A percentile compares a stretch with the other conserved stretches of the same genome.
Evolutionary conservation across 257 asterid species (phyloP).

Genomic region (Gentiana macrophylla): DNA sequence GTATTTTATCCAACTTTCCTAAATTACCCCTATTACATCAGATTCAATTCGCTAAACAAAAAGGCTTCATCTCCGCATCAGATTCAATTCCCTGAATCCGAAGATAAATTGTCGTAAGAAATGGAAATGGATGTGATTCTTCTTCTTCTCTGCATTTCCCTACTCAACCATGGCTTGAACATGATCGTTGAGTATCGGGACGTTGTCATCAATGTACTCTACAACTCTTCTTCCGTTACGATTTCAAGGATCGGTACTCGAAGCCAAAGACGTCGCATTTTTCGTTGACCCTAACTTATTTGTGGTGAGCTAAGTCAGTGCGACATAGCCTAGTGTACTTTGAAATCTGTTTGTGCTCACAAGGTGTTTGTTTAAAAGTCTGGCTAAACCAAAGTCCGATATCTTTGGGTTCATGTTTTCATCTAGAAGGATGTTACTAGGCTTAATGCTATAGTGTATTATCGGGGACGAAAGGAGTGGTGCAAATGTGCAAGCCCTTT

Average conservation of each 20-base stretch:
- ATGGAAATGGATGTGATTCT: too few species aligned
- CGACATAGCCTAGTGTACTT: constrained; percentile 73
- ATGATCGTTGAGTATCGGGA: constrained; percentile 65
- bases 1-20: too few species aligned
- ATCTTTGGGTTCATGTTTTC: constrained; percentile 53
- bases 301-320: constrained; percentile 84
- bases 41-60: too few species aligned
- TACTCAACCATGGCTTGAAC: constrained; percentile 67
- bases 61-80: too few species aligned
- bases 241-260: constrained; percentile 71
- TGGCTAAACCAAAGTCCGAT: constrained; percentile 68
- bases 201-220: constrained; percentile 83
- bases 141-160: constrained; percentile 29
- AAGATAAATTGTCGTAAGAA: too few species aligned
- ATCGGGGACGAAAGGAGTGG: constrained; percentile 71
- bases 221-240: constrained; percentile 64
- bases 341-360: constrained; percentile 52
- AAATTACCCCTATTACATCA: too few species aligned
- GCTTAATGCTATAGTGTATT: constrained; percentile 76
- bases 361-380: constrained; percentile 55
- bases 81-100: too few species aligned
- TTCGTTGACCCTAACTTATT: constrained; percentile 76
- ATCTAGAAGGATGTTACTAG: constrained; percentile 74
- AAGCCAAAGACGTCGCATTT: constrained; percentile 88
- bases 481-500: constrained; percentile 86